Percentiles rank a stretch among this genome's conserved stretches.
Evolutionary conservation across 2,329 filamentous ascomycete genomes (phyloP).

Genomic region (Fusarium sp.): DNA sequence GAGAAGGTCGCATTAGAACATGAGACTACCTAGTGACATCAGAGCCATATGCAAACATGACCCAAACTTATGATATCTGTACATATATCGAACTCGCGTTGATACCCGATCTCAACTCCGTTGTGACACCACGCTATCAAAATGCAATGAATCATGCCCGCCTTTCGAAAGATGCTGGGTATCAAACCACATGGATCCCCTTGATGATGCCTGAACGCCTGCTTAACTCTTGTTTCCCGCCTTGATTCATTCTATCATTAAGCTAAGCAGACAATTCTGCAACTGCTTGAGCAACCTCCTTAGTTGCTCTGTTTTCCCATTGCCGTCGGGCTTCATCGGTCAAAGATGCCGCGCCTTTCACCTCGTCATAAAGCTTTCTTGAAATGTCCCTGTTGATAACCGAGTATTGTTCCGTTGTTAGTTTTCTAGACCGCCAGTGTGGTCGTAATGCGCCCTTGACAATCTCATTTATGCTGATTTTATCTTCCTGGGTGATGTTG

Average conservation of each 20-base stretch:
- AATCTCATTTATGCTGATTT: constrained; percentile 88
- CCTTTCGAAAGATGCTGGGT: constrained; percentile 46
- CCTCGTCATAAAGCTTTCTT: constrained; percentile 82
- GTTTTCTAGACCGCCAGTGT: constrained; percentile 79
- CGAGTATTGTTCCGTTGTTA: constrained; percentile 91
- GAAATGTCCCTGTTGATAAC: constrained; percentile 91
- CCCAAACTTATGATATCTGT: constrained; percentile 22
- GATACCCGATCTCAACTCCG: constrained; percentile 36
- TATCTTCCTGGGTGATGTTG: constrained; percentile 79
- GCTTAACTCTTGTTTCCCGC: constrained; percentile 38
- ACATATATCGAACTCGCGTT: constrained; percentile 17
- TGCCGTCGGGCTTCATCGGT: constrained; percentile 71
- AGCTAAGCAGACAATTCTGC: constrained; percentile 61
- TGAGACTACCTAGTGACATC: constrained; percentile 30
- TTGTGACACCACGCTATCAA: constrained; percentile 40
- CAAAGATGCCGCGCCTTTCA: constrained; percentile 64
- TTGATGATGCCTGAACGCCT: constrained; percentile 45
- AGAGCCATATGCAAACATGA: constrained; percentile 22
- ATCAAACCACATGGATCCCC: constrained; percentile 45
- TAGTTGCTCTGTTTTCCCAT: constrained; percentile 79
- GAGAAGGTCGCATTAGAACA: constrained; percentile 32
- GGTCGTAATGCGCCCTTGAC: constrained; percentile 85
- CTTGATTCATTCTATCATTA: constrained; percentile 47
- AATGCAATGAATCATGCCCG: constrained; percentile 41
- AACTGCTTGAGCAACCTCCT: constrained; percentile 82